Conservation (phyloP, 768 basidiomycete species). For the Lactifluus rugatus region DNA sequence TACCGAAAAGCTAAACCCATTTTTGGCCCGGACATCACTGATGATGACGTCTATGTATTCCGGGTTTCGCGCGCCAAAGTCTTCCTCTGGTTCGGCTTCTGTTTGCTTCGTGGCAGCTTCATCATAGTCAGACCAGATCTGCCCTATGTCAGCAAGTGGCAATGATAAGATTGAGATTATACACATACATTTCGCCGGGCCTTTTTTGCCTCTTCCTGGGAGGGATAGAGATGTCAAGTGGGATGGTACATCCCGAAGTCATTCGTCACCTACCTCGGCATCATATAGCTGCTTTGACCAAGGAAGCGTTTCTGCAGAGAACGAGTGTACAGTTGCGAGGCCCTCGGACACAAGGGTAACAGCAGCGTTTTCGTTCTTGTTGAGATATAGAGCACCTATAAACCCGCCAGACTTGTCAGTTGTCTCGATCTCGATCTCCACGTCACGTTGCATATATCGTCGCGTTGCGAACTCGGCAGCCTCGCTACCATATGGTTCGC, state of each 20-base stretch:
- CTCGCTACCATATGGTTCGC: slow-evolving; percentile 83
- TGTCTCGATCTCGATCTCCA: slow-evolving; percentile 84
- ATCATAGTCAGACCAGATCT: slow-evolving; percentile 87
- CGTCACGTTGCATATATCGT: slow-evolving; percentile 88
- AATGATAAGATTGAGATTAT: not conserved
- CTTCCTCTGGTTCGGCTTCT: slow-evolving; percentile 37
- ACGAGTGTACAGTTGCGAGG: slow-evolving; percentile 77
- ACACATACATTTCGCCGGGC: slow-evolving; percentile 62
- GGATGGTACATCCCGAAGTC: not conserved
- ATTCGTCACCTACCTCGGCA: slow-evolving; percentile 56
- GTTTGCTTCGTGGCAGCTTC: slow-evolving; percentile 54
- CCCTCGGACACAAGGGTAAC: slow-evolving; percentile 79
- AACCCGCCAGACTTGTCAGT: slow-evolving; percentile 95
- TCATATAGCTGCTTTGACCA: slow-evolving; percentile 75
- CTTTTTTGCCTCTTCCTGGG: slow-evolving; percentile 70
- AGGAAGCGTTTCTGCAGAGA: slow-evolving; percentile 73
- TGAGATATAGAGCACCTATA: slow-evolving; percentile 78
- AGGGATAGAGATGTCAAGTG: not conserved
- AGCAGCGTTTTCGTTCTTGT: slow-evolving; percentile 83
- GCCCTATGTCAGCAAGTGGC: not conserved
- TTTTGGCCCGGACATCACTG: slow-evolving; percentile 68
- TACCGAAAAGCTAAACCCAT: slow-evolving; percentile 81
- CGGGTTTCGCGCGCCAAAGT: slow-evolving; percentile 50
- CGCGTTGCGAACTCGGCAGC: slow-evolving; percentile 69
- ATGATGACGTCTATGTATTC: slow-evolving; percentile 92